Evolutionary conservation across 2,329 filamentous ascomycete genomes (phyloP), one percentile per base, ranked within the genome.

Genomic region (Phaeosphaeria sp.): DNA sequence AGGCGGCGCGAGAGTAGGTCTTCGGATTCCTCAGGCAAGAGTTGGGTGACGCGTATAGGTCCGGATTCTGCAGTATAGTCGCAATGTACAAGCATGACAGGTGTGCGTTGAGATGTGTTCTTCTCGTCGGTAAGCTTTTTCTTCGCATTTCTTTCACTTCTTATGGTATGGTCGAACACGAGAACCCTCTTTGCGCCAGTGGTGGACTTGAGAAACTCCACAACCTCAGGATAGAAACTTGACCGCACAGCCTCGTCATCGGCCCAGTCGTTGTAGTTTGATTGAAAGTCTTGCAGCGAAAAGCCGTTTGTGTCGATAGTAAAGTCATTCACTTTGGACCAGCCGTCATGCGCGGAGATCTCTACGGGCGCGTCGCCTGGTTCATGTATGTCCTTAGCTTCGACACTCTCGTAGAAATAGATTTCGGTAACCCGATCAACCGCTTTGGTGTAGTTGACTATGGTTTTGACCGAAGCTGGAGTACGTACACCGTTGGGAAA

Each of bases 121-220:
- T 66, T 71, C 53, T 77, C 71, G 21, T 76, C 67, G 13, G 76
- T 77, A 42, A 78, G 62, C 39, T 65, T 64, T 54, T 77, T 77
- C 18, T 58, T 55, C 30, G 68, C 68, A 42, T 77, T 73, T 3
- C 64, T 59, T 30, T 72, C 67, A 1, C 78, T 77, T 23, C 82
- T 79, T 60, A 83, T 81, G 4, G 80, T 83, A 59, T 83, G 81
- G 66, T 83, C 81, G 67, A 83, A 83, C 53, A 84, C 81, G 50
- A 82, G 73, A 30, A 83, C 72, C 3, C 75, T 72, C 22, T 75
- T 77, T 9, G 79, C 81, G 17, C 81, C 80, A 3, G 77, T 75
- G 23, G 77, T 78, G 54, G 77, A 74, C 56, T 82, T 81, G 15
- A 83, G 59, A 54, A 83, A 75, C 20, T 80, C 74, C 27, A 83